Evolutionary conservation across 352 stramenopile genomes (phyloP).

Genomic region (Blastocystis sp.): DNA sequence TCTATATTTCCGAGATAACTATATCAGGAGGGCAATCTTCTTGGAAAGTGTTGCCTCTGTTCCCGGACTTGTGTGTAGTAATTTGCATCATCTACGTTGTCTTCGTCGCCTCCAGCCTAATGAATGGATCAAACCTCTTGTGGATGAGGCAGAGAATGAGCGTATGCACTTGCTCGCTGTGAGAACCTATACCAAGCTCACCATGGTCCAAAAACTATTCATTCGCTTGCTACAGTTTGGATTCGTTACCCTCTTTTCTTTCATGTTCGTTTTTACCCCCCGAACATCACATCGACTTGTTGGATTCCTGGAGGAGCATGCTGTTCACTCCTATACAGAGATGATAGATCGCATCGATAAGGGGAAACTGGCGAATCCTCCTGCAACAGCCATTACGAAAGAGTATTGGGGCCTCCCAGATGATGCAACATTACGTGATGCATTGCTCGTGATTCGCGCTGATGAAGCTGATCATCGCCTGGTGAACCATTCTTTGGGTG

Average conservation of each 20-base stretch:
- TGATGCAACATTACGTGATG: slow-evolving; percentile 73
- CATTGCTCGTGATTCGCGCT: slow-evolving; percentile 77
- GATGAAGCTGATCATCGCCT: slow-evolving; percentile 80
- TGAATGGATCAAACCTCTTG: slow-evolving; percentile 68
- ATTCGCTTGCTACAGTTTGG: slow-evolving; percentile 58
- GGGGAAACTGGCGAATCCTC: slow-evolving; percentile 70
- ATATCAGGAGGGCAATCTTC: slow-evolving; percentile 47
- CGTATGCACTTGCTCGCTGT: slow-evolving; percentile 83
- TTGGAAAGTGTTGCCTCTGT: slow-evolving; percentile 57
- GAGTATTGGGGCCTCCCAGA: slow-evolving; percentile 78
- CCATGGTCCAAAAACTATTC: slow-evolving; percentile 59
- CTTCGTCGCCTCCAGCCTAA: slow-evolving; percentile 29
- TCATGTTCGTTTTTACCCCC: slow-evolving; percentile 78
- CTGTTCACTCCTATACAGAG: slow-evolving; percentile 76
- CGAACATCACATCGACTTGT: slow-evolving; percentile 81
- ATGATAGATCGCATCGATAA: slow-evolving; percentile 76
- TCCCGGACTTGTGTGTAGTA: slow-evolving; percentile 51
- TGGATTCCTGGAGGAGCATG: slow-evolving; percentile 82
- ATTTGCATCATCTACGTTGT: slow-evolving; percentile 54
- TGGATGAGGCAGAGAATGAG: slow-evolving; percentile 84
- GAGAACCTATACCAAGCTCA: slow-evolving; percentile 66
- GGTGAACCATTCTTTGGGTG: slow-evolving; percentile 76
- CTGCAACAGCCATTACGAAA: slow-evolving; percentile 73
- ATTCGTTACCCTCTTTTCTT: slow-evolving; percentile 63
- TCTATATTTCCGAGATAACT: slow-evolving; percentile 59